Evolutionary conservation across 768 basidiomycete species (phyloP).

Genomic region (Chlorophyllum brunneum): DNA sequence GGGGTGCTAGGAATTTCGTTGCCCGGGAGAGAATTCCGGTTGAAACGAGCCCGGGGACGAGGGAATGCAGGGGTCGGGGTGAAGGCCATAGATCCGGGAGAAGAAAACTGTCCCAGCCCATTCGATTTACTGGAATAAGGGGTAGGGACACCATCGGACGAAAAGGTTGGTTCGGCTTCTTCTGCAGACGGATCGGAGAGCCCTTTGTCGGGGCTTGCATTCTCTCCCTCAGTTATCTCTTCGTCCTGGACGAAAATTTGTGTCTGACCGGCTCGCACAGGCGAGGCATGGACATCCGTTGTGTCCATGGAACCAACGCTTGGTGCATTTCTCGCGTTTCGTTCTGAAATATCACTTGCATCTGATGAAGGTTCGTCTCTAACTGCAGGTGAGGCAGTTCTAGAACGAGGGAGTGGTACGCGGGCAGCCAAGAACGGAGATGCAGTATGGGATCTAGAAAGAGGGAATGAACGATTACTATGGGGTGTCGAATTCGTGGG

Average conservation of each 20-base stretch:
- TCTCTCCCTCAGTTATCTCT: constrained; percentile 16
- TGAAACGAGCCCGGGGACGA: constrained; percentile 59
- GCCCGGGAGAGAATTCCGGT: constrained; percentile 39
- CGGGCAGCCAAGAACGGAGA: constrained; percentile 45
- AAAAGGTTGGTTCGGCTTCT: constrained; percentile 62
- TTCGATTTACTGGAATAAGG: constrained; percentile 34
- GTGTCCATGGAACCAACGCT: constrained; percentile 47
- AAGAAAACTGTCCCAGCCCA: constrained; percentile 40
- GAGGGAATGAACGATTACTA: constrained; percentile 42
- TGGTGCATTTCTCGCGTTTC: constrained; percentile 28
- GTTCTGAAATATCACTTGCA: constrained; percentile 24
- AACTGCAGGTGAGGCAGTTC: constrained; percentile 44
- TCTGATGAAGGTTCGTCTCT: constrained; percentile 14
- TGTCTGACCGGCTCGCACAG: constrained; percentile 22
- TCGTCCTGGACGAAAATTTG: constrained; percentile 21
- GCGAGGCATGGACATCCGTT: constrained; percentile 46
- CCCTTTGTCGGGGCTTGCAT: constrained; percentile 14
- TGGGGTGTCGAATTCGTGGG: constrained; percentile 62
- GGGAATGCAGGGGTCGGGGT: constrained; percentile 71
- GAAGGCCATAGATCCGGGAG: constrained; percentile 54
- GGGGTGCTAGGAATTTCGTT: constrained; percentile 38
- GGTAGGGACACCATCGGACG: constrained; percentile 54
- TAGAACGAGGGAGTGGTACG: constrained; percentile 51
- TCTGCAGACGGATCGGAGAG: constrained; percentile 16
- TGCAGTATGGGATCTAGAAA: constrained; percentile 33